Evolutionary conservation across 495 filamentous ascomycete species (phyloP), one percentile per base, ranked within the genome.

Genomic region (Aspergillus steynii): DNA sequence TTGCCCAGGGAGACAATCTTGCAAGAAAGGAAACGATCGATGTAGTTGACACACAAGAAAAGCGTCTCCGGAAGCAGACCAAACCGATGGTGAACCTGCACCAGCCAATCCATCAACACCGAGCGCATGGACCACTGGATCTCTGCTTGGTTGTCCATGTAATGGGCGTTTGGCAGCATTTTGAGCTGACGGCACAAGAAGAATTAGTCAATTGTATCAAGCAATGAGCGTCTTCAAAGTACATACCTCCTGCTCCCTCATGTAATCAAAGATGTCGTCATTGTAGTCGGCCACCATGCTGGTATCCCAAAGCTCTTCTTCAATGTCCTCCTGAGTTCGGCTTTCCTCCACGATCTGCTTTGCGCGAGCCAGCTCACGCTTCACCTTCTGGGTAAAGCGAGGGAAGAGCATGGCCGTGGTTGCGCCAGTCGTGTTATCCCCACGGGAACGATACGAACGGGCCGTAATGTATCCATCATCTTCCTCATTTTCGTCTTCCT

Each of bases 91-190:
- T 99, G 95, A 26, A 99, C 95, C 71, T 98, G 94, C 48, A 97
- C 88, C 9, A 99, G 82, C 95, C 95, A 99, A 72, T 98, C 96
- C 88, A 98, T 96, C 56, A 99, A 86, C 50, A 98, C 91, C 9
- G 94, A 87, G 50, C 95, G 91, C 94, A 97, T 97, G 0, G 94
- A 96, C 96, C 96, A 98, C 72, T 96, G 92, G 58, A 99, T 94
- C 73, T 98, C 93, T n/a, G 88, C 86, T 71, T 99, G 95, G 55
- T 89, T 87, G 53, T 96, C 91, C 96, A 99, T 98, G 79, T 99
- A 99, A 67, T 93, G 85, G 2, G 90, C 81, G 68, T 93, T 90
- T 0, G 95, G 95, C 48, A 92, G 76, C 84, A 98, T 88, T 48
- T 83, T 83, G 61, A 84, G 84, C 92, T 96, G 37, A 12, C 14